Conservation (phyloP, 495 filamentous ascomycete genomes). For the Copromyces sp. region DNA sequence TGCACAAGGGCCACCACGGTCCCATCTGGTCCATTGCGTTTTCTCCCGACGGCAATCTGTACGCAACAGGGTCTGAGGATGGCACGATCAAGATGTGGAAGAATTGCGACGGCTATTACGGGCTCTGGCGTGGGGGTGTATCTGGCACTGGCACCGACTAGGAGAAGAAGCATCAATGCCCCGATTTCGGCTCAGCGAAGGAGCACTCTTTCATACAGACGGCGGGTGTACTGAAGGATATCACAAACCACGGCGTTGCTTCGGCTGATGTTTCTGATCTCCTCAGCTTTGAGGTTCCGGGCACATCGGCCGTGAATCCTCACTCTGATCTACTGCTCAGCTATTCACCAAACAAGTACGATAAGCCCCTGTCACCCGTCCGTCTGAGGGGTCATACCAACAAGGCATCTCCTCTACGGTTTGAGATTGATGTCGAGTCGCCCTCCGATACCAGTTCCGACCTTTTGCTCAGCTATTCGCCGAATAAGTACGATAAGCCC, state of each 20-base stretch:
- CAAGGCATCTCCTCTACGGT: not conserved
- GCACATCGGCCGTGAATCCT: not conserved
- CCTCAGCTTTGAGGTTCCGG: conserved; percentile 5
- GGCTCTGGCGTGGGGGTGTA: conserved; percentile 38
- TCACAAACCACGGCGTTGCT: not conserved
- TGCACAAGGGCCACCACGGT: conserved; percentile 95
- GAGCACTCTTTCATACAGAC: conserved; percentile 1
- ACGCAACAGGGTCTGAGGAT: conserved; percentile 93
- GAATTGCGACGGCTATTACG: conserved; percentile 47
- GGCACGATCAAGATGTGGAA: conserved; percentile 89
- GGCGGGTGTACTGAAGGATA: not conserved
- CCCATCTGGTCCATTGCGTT: conserved; percentile 93
- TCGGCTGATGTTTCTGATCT: not conserved
- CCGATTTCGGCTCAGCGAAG: conserved; percentile 6
- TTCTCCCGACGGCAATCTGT: conserved; percentile 88
- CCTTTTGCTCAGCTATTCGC: not conserved
- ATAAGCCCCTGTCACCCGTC: not conserved
- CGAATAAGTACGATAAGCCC: not conserved
- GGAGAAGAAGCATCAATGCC: conserved; percentile 11
- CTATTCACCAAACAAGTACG: conserved; percentile 3
- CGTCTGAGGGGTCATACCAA: not conserved
- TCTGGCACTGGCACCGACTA: conserved; percentile 22
- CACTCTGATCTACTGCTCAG: conserved; percentile 6
- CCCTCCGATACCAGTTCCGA: conserved; percentile 2
- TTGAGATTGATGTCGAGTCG: not conserved